phyloP scores from a whole-genome alignment of 1,284 basidiomycete species.

The Dichomitus squalens region DNA sequence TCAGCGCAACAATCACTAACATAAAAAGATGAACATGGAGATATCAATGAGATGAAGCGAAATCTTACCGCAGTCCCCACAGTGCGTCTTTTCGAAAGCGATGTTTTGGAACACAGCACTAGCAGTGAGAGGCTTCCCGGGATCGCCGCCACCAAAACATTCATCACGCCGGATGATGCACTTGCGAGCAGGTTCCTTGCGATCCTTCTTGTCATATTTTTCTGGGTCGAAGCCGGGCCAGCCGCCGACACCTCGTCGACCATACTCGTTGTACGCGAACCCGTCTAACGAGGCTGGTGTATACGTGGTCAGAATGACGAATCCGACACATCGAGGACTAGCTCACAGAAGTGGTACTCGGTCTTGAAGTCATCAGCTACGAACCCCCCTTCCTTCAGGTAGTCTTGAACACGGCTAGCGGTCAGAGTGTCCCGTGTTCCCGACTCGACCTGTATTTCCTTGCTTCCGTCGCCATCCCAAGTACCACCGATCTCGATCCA shows the following conservation, averaged over 20 bases:
- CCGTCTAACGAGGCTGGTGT: constrained; percentile 33
- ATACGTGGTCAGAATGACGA: background rate
- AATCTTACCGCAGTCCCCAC: constrained; percentile 51
- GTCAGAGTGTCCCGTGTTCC: constrained; percentile 24
- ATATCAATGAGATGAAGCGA: background rate
- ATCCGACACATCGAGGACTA: background rate
- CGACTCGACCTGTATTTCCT: constrained; percentile 14
- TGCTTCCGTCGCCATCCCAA: constrained; percentile 21
- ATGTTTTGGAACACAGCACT: constrained; percentile 46
- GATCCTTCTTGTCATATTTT: background rate
- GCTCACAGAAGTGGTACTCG: constrained; percentile 31
- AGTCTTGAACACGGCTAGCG: constrained; percentile 19
- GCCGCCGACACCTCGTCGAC: constrained; percentile 6
- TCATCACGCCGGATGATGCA: constrained; percentile 27
- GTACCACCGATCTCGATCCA: constrained; percentile 40
- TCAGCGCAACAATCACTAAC: constrained; percentile 46
- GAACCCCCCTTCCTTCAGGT: constrained; percentile 22
- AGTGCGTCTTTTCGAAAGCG: constrained; percentile 44
- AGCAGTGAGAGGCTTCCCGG: constrained; percentile 16
- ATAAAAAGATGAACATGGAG: background rate
- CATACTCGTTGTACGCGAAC: constrained; percentile 29
- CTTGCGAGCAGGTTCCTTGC: background rate
- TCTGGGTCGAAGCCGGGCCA: constrained; percentile 22
- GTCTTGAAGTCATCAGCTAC: constrained; percentile 23
- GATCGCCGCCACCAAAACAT: constrained; percentile 25